Conservation (phyloP, 2,329 filamentous ascomycete species). For the Botryotinia globosa region DNA sequence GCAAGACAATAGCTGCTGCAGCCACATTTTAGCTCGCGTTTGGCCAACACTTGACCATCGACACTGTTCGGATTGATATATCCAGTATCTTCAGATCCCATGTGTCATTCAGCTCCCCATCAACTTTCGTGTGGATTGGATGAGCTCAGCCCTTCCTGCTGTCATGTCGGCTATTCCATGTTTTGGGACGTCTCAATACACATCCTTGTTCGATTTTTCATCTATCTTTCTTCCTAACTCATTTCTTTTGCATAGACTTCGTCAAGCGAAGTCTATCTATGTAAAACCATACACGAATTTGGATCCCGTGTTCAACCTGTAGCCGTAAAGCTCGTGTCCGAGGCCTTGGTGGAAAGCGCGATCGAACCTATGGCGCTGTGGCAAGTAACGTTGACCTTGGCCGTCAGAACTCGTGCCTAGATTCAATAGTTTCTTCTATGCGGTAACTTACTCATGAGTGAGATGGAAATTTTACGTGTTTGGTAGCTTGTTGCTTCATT, state of each 20-base stretch:
- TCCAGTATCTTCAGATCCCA: background rate
- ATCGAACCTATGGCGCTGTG: background rate
- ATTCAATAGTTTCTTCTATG: constrained; percentile 14
- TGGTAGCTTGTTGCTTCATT: background rate
- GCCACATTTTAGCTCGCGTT: background rate
- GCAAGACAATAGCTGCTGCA: constrained; percentile 1
- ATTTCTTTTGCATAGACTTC: constrained; percentile 12
- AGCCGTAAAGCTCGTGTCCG: background rate
- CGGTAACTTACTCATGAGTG: background rate
- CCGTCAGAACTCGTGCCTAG: background rate
- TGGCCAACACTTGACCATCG: background rate
- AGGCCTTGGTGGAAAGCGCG: background rate
- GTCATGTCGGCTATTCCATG: constrained; percentile 3
- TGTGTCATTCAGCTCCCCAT: background rate
- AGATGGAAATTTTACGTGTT: background rate
- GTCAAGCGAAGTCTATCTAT: background rate
- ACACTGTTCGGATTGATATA: constrained; percentile 1
- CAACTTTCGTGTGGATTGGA: background rate
- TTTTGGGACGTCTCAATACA: background rate
- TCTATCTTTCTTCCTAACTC: constrained; percentile 5
- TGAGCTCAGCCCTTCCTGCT: background rate
- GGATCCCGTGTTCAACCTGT: constrained; percentile 4
- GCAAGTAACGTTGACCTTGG: constrained; percentile 19
- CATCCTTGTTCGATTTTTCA: constrained; percentile 1
- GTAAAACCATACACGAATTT: background rate